These are phyloP conservation scores for Actinomortierella ambigua DNA, from an alignment of 371 early-diverging fungal species.

Conservation along the genomic window DNA sequence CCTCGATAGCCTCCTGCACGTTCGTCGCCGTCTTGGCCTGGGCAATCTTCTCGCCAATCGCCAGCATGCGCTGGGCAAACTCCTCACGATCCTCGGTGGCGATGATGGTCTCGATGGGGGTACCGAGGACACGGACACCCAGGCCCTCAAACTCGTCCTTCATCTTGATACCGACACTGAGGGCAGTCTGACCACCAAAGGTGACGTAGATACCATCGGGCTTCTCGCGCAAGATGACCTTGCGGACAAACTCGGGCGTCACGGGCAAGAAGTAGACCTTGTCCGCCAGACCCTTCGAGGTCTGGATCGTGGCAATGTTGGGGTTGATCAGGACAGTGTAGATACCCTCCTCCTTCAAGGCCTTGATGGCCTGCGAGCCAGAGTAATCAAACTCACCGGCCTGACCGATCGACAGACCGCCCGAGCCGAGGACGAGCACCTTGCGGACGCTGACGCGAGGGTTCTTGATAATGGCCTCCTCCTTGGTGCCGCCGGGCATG, in stretches of 20 bases:
- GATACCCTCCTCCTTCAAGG: conserved; percentile 92
- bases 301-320: conserved; percentile 98
- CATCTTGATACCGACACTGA: conserved; percentile 91
- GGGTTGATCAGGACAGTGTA: conserved; percentile 94
- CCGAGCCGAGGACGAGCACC: conserved; percentile 95
- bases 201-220: conserved; percentile 96
- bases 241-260: conserved; percentile 90
- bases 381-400: conserved; percentile 99
- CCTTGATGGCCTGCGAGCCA: conserved; percentile 93
- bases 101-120: conserved; percentile 88
- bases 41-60: conserved; percentile 89
- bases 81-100: conserved; percentile 94
- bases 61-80: conserved; percentile 84
- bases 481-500: conserved; percentile 70
- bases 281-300: conserved; percentile 92
- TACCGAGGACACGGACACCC: conserved; percentile 94
- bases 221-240: conserved; percentile 90
- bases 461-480: conserved; percentile 57
- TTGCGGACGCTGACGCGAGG: conserved; percentile 65
- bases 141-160: conserved; percentile 82
- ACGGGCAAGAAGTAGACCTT: conserved; percentile 96
- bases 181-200: conserved; percentile 96
- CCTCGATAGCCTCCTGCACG: conserved; percentile 82
- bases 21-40: conserved; percentile 76
- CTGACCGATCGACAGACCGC: conserved; percentile 96